Percentiles rank a stretch among this genome's conserved stretches.
Evolutionary conservation across 768 basidiomycete species (phyloP).

Genomic region (Phylloporus sp.): DNA sequence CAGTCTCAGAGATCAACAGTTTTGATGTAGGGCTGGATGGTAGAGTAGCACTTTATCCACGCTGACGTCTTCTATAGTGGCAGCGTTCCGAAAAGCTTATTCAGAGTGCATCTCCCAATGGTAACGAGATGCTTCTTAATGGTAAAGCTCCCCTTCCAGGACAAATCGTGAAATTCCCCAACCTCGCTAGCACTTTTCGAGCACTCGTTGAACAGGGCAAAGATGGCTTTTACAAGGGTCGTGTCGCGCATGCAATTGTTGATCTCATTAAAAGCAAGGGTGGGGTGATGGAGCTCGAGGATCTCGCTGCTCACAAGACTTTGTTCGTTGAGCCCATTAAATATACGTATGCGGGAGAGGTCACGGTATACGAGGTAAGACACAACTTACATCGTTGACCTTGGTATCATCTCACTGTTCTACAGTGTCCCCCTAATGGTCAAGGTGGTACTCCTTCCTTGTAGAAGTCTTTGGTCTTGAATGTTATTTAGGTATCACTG

Average conservation of each 20-base stretch:
- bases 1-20: conserved; percentile 82
- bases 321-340: conserved; percentile 86
- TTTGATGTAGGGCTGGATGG: conserved; percentile 39
- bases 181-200: conserved; percentile 81
- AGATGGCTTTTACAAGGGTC: conserved; percentile 91
- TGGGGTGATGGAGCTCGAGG: conserved; percentile 92
- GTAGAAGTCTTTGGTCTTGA: not conserved
- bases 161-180: conserved; percentile 76
- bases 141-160: conserved; percentile 83
- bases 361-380: conserved; percentile 86
- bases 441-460: conserved; percentile 55
- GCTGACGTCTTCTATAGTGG: conserved; percentile 36
- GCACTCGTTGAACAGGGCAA: conserved; percentile 77
- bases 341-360: conserved; percentile 81
- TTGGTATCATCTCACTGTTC: not conserved
- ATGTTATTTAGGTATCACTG: conserved; percentile 64
- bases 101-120: conserved; percentile 81
- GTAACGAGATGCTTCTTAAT: conserved; percentile 80
- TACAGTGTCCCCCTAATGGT: conserved; percentile 91
- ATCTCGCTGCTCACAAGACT: conserved; percentile 79
- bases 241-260: conserved; percentile 85
- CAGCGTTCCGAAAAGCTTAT: conserved; percentile 58
- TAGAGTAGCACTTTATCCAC: not conserved
- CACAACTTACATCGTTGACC: not conserved
- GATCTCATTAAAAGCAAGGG: conserved; percentile 82